Evolutionary conservation across 1,284 basidiomycete species (phyloP), one percentile per base, ranked within the genome.

Genomic region (Sparassis latifolia): DNA sequence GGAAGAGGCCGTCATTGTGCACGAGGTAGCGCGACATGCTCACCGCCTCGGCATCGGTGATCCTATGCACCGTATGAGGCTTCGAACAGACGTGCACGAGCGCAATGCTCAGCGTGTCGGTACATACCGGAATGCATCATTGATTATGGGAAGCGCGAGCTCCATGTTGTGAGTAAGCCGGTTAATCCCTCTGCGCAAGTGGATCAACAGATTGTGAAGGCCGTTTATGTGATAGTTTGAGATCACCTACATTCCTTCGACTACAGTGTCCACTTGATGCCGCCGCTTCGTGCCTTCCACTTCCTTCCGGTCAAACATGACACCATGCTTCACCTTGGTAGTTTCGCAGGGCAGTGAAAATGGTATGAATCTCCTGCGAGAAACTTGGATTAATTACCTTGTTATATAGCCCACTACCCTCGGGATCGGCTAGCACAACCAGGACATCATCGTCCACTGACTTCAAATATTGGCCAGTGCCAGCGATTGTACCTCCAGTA

Each of bases 331-430:
- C 51, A 96, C 80, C 86, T 91, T 42, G 20, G 12, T 10, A 48
- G 44, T 12, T 35, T 12, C n/a, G 41, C 33, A 3, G 43, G 10
- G 33, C 3, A 39, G 12, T n/a, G 28, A 44, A 30, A 7, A 30
- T n/a, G 31, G 20, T 20, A 42, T 10, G 42, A 27, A 28, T 32
- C 28, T 41, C 20, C 20, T 20, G 20, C 20, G 20, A 2, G 4
- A 30, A 27, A 4, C n/a, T 6, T 30, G 20, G 1, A 2, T 30
- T 5, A 28, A 44, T 2, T 51, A 85, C 88, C 76, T 95, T 97
- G 71, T 98, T 98, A 71, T 89, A 97, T 49, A 99, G 70, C 0
- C 97, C 96, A 55, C 91, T 95, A 2, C 96, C 96, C 62, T 95
- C 89, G 0, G 95, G 95, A 70, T 99, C 96, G 2, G 92, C 82